These are phyloP conservation scores for Luffa aegyptiaca DNA, from an alignment of 306 rosid species.

Conservation along the genomic window DNA sequence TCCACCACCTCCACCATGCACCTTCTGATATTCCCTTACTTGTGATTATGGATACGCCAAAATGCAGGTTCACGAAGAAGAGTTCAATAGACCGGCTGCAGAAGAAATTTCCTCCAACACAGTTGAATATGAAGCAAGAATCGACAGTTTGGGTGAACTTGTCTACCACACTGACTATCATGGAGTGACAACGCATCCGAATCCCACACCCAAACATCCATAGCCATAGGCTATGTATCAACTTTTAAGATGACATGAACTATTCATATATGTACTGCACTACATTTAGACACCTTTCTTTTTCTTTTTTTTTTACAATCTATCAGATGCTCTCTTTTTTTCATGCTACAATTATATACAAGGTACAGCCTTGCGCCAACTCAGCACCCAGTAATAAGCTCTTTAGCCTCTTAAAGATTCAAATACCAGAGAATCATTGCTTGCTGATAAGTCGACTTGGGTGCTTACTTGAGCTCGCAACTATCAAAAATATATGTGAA, in stretches of 20 bases:
- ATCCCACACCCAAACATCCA: constrained; percentile 74
- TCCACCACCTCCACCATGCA: neutral
- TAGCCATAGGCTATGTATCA: neutral
- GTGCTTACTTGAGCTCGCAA: neutral
- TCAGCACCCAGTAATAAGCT: neutral
- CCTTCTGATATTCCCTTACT: neutral
- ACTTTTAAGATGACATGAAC: neutral
- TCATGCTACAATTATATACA: neutral
- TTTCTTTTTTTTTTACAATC: neutral
- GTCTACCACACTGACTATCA: constrained; percentile 80
- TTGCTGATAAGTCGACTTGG: neutral
- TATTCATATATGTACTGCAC: constrained; percentile 7
- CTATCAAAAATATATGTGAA: neutral
- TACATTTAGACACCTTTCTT: neutral
- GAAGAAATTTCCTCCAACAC: constrained; percentile 26
- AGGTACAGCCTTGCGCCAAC: neutral
- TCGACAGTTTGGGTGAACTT: constrained; percentile 28
- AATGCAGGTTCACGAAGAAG: constrained; percentile 48
- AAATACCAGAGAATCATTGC: neutral
- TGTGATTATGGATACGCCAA: constrained; percentile 4
- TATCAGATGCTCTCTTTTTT: neutral
- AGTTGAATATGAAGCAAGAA: constrained; percentile 18
- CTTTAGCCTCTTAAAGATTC: neutral
- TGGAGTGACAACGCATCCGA: constrained; percentile 88
- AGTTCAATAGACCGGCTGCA: constrained; percentile 13